phyloP scores from a whole-genome alignment of 148 eudicot genomes.

The Amaranthus cruentus region DNA sequence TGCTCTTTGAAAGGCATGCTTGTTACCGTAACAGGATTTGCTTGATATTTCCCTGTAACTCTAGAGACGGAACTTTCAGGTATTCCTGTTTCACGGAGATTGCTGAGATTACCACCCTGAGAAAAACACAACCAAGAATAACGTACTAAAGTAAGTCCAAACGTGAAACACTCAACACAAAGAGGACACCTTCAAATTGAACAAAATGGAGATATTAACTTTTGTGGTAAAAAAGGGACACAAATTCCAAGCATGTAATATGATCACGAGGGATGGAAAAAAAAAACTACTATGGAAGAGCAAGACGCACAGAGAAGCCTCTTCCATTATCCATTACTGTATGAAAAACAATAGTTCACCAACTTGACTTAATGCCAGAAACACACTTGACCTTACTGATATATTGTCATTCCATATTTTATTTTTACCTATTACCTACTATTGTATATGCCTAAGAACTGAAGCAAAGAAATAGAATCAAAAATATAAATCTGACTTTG shows the following conservation, averaged over 20 bases:
- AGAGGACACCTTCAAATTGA: not conserved
- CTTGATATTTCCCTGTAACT: constrained; percentile 66
- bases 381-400: not conserved
- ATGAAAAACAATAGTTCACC: not conserved
- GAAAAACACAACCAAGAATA: constrained; percentile 15
- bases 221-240: no score
- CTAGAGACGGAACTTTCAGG: constrained; percentile 48
- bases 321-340: not conserved
- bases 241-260: no score
- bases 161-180: not conserved
- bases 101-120: constrained; percentile 46
- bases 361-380: not conserved
- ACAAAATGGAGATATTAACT: not conserved
- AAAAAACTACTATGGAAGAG: not conserved
- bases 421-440: no score
- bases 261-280: not conserved
- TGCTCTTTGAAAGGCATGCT: constrained; percentile 89
- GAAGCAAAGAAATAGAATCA: no score
- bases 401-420: no score
- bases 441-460: no score
- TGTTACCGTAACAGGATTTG: constrained; percentile 37
- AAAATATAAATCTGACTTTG: no score
- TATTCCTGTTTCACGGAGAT: constrained; percentile 39
- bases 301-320: not conserved
- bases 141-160: not conserved